Evolutionary conservation across 2,329 filamentous ascomycete species (phyloP).

Genomic region (Thermoascus crustaceus): DNA sequence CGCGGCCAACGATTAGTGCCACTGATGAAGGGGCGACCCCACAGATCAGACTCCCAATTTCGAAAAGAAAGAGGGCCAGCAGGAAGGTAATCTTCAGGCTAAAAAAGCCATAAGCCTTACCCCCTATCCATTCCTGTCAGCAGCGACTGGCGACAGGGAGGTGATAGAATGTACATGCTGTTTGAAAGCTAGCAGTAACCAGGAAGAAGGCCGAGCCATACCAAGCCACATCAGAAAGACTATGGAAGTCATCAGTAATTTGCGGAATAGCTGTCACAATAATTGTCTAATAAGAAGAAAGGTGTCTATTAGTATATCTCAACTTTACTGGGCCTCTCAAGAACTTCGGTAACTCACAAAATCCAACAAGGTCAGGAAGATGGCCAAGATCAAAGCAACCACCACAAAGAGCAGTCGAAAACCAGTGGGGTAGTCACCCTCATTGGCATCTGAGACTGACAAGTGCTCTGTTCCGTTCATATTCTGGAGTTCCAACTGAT

Average conservation of each 20-base stretch:
- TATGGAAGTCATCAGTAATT: conserved; percentile 30
- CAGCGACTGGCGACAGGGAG: not conserved
- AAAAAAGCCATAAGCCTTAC: conserved; percentile 23
- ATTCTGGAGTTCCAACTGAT: not conserved
- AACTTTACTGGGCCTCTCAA: not conserved
- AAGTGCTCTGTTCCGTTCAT: not conserved
- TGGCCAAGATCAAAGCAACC: not conserved
- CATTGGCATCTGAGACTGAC: not conserved
- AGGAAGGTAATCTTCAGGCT: conserved; percentile 24
- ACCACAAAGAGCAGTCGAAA: not conserved
- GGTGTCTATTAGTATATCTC: not conserved
- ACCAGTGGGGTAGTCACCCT: not conserved
- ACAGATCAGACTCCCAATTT: conserved; percentile 13
- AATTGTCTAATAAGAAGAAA: conserved; percentile 16
- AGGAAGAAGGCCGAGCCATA: conserved; percentile 40
- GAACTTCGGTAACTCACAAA: not conserved
- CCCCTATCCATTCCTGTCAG: conserved; percentile 7
- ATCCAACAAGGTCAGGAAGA: not conserved
- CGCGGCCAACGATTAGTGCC: conserved; percentile 20
- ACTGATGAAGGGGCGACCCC: conserved; percentile 11
- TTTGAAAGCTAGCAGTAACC: conserved; percentile 10
- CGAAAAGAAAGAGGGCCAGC: conserved; percentile 22
- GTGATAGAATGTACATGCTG: conserved; percentile 9
- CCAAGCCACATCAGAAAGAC: conserved; percentile 28
- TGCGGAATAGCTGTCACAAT: conserved; percentile 29